A percentile compares a stretch with the other conserved stretches of the same genome.
These are phyloP conservation scores for Parastagonospora nodorum DNA, from an alignment of 2,329 filamentous ascomycete species.

Conservation along the genomic window DNA sequence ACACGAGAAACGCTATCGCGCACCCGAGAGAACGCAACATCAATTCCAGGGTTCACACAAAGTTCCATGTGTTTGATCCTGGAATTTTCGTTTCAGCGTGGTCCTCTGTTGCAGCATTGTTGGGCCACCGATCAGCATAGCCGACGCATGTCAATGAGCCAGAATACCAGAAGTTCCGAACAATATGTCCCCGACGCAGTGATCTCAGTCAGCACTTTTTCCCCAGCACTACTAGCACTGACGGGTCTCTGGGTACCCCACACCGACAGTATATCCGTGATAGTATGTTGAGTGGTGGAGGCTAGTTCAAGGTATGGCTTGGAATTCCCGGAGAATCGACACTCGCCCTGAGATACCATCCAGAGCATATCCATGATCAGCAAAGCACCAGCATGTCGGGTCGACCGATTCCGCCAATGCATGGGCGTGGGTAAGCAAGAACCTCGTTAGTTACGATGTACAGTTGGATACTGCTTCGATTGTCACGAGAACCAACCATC, in stretches of 20 bases:
- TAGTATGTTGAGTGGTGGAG: constrained; percentile 27
- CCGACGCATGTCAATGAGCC: constrained; percentile 11
- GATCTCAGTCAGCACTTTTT: constrained; percentile 15
- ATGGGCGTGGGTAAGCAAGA: constrained; percentile 14
- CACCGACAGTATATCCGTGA: constrained; percentile 24
- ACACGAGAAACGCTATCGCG: not conserved
- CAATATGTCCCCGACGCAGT: constrained; percentile 1
- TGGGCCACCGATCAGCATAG: constrained; percentile 7
- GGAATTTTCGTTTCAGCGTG: not conserved
- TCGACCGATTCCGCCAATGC: constrained; percentile 25
- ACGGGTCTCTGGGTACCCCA: constrained; percentile 29
- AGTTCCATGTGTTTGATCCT: constrained; percentile 8
- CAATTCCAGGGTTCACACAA: constrained; percentile 3
- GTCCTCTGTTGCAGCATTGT: not conserved
- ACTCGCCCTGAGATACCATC: constrained; percentile 17
- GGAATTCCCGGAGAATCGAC: constrained; percentile 26
- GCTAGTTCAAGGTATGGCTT: constrained; percentile 26
- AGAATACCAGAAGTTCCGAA: constrained; percentile 13
- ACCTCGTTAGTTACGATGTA: constrained; percentile 11
- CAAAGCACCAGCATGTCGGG: constrained; percentile 20
- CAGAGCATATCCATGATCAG: constrained; percentile 19
- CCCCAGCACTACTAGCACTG: constrained; percentile 21
- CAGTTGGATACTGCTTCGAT: constrained; percentile 22
- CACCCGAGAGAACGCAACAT: not conserved
- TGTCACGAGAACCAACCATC: constrained; percentile 12